Base-by-base conservation (phyloP, 805 yeast species). In the Lachancea cidri region DNA sequence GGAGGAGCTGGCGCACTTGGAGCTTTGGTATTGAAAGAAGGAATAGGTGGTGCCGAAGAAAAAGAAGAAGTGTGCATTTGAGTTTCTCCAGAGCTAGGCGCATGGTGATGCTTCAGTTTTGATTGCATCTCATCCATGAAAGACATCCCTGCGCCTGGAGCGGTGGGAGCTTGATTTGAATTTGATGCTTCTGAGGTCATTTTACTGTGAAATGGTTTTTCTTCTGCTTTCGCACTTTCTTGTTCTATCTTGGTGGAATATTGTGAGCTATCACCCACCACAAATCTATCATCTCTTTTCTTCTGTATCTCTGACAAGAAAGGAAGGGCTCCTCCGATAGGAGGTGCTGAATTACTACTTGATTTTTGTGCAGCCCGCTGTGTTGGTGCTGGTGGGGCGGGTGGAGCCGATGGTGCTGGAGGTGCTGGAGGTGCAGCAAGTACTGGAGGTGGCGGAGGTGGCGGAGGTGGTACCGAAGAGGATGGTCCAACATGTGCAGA, bases 281-380 rank as follows among this genome's bases (percentile, higher is more conserved):
- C 74, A 51, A 64, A 64, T 18, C 67, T 49, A 14, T 73, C 76
- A 43, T 70, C 73, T 46, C 79, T 63, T 46, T 70, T 68, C 25
- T 65, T 68, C 49, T 72, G 73, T 39, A 75, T 74, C 44, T 75
- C 73, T 3, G 73, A 70, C 9, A 75, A 58, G 52, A 74, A 74
- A 3, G 79, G 79, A 14, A 73, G 53, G 1, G 73, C 70, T 2
- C 72, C 73, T 8, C 58, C 53, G 30, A 60, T 44, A 41, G 62
- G 46, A 37, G 44, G 35, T 7, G 33, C 33, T 13, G 33, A 7
- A 7, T 22, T 22, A 22, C 9, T 22, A 22, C 11, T 22, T 46
- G 39, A 32, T 45, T 39, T 9, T 7, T 22, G 27, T 8, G 30
- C 36, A 6, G 34, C 18, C 7, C 7, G 6, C 7, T 48, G 35